These are phyloP conservation scores for Rhizopogon sp. DNA, from an alignment of 768 basidiomycete species.

Conservation along the genomic window DNA sequence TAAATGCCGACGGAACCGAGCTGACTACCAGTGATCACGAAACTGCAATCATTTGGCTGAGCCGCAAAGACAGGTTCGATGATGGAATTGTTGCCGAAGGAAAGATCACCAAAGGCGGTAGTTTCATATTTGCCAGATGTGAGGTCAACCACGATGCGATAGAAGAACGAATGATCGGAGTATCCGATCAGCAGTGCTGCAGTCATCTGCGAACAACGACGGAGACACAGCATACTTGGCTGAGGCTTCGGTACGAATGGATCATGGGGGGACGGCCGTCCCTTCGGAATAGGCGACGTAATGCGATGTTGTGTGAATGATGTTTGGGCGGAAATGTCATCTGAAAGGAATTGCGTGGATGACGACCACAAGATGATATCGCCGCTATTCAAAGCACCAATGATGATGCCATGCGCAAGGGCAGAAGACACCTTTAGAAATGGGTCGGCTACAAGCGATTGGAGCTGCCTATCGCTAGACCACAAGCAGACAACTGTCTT, in stretches of 20 bases:
- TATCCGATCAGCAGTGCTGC: conserved; percentile 47
- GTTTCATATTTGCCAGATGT: conserved; percentile 22
- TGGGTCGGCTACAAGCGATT: conserved; percentile 39
- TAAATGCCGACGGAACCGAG: conserved; percentile 64
- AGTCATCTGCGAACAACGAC: conserved; percentile 1
- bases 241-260: conserved; percentile 6
- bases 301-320: conserved; percentile 29
- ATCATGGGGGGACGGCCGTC: conserved; percentile 3
- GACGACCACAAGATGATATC: conserved; percentile 46
- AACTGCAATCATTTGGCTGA: conserved; percentile 33
- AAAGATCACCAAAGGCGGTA: conserved; percentile 46
- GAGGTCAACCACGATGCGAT: conserved; percentile 40
- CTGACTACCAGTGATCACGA: conserved; percentile 60
- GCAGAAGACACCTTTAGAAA: conserved; percentile 46
- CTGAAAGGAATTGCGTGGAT: conserved; percentile 1
- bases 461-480: conserved; percentile 43
- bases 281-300: conserved; percentile 25
- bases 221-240: conserved; percentile 6
- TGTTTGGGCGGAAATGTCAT: conserved; percentile 9
- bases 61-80: conserved; percentile 43
- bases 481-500: conserved; percentile 53
- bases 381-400: conserved; percentile 52
- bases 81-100: conserved; percentile 46
- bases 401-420: conserved; percentile 38
- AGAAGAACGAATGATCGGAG: conserved; percentile 44